Evolutionary conservation across 192 early-diverging fungal species (phyloP).

Genomic region (Backusella macrospora): DNA sequence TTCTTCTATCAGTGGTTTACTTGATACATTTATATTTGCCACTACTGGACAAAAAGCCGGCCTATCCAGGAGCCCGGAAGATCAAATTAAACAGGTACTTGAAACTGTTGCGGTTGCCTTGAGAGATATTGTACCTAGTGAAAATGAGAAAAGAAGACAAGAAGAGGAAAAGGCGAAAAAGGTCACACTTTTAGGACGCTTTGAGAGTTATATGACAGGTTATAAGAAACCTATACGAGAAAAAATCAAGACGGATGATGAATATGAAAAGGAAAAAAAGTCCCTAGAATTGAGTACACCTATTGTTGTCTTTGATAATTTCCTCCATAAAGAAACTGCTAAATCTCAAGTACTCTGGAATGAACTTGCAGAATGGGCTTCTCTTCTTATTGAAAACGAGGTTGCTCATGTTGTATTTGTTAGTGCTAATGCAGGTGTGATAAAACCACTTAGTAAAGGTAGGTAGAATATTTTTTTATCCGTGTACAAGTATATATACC

Average conservation of each 20-base stretch:
- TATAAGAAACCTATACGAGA: constrained; percentile 16
- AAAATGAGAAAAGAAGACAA: constrained; percentile 2
- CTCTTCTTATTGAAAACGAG: constrained; percentile 76
- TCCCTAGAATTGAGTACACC: constrained; percentile 67
- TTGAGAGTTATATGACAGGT: neutral
- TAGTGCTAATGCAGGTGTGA: constrained; percentile 67
- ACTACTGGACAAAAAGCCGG: constrained; percentile 89
- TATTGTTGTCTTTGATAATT: constrained; percentile 88
- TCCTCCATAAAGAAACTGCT: constrained; percentile 72
- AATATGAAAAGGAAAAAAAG: constrained; percentile 30
- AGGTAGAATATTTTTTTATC: constrained; percentile 2
- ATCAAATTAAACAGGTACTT: constrained; percentile 84
- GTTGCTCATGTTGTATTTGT: constrained; percentile 92
- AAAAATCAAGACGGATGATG: constrained; percentile 25
- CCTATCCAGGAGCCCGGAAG: constrained; percentile 79
- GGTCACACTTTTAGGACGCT: neutral
- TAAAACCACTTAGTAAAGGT: constrained; percentile 75
- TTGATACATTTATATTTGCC: constrained; percentile 85
- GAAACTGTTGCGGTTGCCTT: constrained; percentile 79
- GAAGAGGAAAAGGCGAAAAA: constrained; percentile 17
- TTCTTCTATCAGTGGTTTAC: constrained; percentile 67
- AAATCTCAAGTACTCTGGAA: constrained; percentile 68
- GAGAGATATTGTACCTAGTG: constrained; percentile 52
- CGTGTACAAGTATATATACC: neutral
- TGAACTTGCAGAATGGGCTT: constrained; percentile 83